These are phyloP conservation scores for Cavenderia fasciculata DNA, from an alignment of 78 protist genomes.

Conservation along the genomic window DNA sequence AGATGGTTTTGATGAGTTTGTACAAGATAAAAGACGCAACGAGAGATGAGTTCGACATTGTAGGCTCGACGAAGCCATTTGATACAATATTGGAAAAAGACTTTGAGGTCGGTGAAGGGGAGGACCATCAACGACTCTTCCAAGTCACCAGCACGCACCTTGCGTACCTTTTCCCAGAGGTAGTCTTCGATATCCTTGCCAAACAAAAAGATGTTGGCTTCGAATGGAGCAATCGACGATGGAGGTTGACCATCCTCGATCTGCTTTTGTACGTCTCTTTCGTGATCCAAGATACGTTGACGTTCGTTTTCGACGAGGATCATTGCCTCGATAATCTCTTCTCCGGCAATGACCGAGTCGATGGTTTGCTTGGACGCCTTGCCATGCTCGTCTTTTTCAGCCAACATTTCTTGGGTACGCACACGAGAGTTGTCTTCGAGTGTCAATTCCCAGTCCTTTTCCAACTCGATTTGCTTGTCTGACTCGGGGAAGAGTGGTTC, in stretches of 20 bases:
- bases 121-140: constrained; percentile 20
- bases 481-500: constrained; percentile 85
- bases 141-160: constrained; percentile 34
- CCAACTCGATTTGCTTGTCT: constrained; percentile 46
- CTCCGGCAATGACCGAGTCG: constrained; percentile 81
- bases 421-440: constrained; percentile 26
- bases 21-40: constrained; percentile 71
- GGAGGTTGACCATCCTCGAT: background rate
- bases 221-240: background rate
- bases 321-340: constrained; percentile 88
- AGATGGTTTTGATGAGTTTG: constrained; percentile 64
- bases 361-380: constrained; percentile 64
- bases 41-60: constrained; percentile 20
- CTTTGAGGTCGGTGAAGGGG: constrained; percentile 20
- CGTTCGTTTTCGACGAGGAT: constrained; percentile 25
- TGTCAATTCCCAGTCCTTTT: constrained; percentile 43
- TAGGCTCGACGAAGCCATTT: background rate
- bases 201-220: constrained; percentile 27
- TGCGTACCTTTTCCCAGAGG: constrained; percentile 23
- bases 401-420: constrained; percentile 46
- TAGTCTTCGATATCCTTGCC: constrained; percentile 11
- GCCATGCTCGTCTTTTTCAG: constrained; percentile 43
- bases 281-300: constrained; percentile 24
- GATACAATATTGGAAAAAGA: background rate
- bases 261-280: background rate